These are phyloP conservation scores for Filosporella fistucella DNA, from an alignment of 495 filamentous ascomycete genomes.

Conservation along the genomic window DNA sequence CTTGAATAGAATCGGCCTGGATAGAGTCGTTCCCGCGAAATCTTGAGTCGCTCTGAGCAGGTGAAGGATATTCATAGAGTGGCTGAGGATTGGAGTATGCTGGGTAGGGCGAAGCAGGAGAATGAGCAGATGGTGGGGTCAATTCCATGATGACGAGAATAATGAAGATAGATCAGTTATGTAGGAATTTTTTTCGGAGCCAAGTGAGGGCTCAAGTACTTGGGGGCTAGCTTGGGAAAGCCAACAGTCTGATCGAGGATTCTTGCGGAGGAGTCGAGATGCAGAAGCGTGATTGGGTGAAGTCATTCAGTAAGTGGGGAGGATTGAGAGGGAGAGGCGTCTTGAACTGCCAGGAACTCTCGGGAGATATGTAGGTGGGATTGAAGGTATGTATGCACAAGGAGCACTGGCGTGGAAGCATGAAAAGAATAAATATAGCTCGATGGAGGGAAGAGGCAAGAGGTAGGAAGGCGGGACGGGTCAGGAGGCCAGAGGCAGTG, in stretches of 20 bases:
- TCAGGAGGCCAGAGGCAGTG: too few relatives aligned
- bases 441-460: too few relatives aligned
- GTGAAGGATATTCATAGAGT: constrained; percentile 26
- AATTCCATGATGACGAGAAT: constrained; percentile 22
- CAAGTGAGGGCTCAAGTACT: not conserved
- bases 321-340: not conserved
- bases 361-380: too few relatives aligned
- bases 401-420: too few relatives aligned
- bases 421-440: too few relatives aligned
- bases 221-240: constrained; percentile 8
- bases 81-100: constrained; percentile 19
- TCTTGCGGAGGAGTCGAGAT: not conserved
- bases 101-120: constrained; percentile 21
- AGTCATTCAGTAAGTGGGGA: constrained; percentile 11
- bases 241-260: constrained; percentile 8
- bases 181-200: not conserved
- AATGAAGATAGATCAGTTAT: constrained; percentile 4
- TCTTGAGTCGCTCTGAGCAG: constrained; percentile 23
- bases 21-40: constrained; percentile 18
- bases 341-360: too few relatives aligned
- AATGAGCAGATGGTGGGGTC: constrained; percentile 24
- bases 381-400: too few relatives aligned
- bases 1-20: constrained; percentile 19
- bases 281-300: constrained; percentile 9
- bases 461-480: too few relatives aligned